phyloP scores from a whole-genome alignment of 192 early-diverging fungal genomes.

The Coemansia sp. region DNA sequence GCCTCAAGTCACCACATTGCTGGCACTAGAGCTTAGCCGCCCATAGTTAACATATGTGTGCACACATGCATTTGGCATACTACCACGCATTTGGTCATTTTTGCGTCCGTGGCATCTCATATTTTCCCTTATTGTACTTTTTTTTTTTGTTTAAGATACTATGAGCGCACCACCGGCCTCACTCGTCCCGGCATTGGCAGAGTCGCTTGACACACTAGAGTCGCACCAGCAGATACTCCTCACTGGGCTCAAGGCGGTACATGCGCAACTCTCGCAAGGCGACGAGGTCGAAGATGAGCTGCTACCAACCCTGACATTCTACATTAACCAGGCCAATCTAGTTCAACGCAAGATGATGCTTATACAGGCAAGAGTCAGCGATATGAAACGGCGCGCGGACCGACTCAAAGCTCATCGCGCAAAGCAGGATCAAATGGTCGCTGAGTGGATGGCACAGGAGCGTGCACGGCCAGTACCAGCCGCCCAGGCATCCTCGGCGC shows the following conservation, averaged over 20 bases:
- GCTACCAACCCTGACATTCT: slow-evolving; percentile 33
- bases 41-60: neutral
- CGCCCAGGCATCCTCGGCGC: slow-evolving; percentile 11
- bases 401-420: slow-evolving; percentile 35
- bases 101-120: neutral
- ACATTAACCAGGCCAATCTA: slow-evolving; percentile 38
- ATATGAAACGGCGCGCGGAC: slow-evolving; percentile 42
- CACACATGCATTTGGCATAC: neutral
- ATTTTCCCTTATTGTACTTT: neutral
- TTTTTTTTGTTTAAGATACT: neutral
- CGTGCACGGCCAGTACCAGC: slow-evolving; percentile 25
- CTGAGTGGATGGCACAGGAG: slow-evolving; percentile 38
- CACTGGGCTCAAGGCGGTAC: slow-evolving; percentile 16
- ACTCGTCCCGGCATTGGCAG: slow-evolving; percentile 27
- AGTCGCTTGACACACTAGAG: slow-evolving; percentile 27
- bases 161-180: slow-evolving; percentile 25
- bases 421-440: slow-evolving; percentile 31
- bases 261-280: slow-evolving; percentile 17
- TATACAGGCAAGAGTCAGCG: slow-evolving; percentile 29
- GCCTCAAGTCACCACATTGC: slow-evolving; percentile 17
- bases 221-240: slow-evolving; percentile 33
- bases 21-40: slow-evolving; percentile 1
- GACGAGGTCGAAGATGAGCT: slow-evolving; percentile 26
- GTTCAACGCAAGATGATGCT: slow-evolving; percentile 47
- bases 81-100: neutral